Percentiles rank a stretch among this genome's conserved stretches.
Evolutionary conservation across 2,329 filamentous ascomycete genomes (phyloP).

Genomic region (Fusarium nisikadoi): DNA sequence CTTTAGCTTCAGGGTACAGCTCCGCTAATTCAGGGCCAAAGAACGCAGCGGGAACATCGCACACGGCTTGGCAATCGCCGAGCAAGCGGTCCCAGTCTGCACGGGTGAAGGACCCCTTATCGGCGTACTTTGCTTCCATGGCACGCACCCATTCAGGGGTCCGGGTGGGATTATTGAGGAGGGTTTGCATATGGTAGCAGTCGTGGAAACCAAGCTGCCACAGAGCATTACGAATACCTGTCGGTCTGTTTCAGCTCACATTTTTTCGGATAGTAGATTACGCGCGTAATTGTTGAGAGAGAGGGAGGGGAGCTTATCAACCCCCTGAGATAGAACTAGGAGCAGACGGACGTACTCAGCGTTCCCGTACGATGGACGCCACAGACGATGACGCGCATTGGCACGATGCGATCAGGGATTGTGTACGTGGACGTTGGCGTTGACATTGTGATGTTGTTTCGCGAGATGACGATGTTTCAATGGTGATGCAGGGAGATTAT

Average conservation of each 20-base stretch:
- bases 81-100: slow-evolving; percentile 59
- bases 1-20: slow-evolving; percentile 50
- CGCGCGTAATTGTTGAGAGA: not conserved
- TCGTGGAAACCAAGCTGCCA: slow-evolving; percentile 51
- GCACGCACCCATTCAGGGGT: slow-evolving; percentile 47
- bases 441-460: slow-evolving; percentile 24
- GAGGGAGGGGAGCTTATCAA: not conserved
- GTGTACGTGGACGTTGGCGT: slow-evolving; percentile 15
- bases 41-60: slow-evolving; percentile 67
- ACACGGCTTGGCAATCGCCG: slow-evolving; percentile 60
- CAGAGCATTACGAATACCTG: slow-evolving; percentile 50
- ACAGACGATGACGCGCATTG: slow-evolving; percentile 55
- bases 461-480: slow-evolving; percentile 23
- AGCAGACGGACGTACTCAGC: slow-evolving; percentile 47
- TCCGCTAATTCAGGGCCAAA: slow-evolving; percentile 52
- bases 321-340: not conserved
- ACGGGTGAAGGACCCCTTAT: slow-evolving; percentile 47
- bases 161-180: slow-evolving; percentile 43
- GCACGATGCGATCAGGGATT: slow-evolving; percentile 47
- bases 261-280: not conserved
- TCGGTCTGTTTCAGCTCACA: slow-evolving; percentile 16
- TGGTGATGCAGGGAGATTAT: slow-evolving; percentile 9
- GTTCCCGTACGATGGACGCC: slow-evolving; percentile 53
- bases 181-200: slow-evolving; percentile 51
- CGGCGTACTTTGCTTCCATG: slow-evolving; percentile 48